Conservation (phyloP, 768 basidiomycete species). For the Gelatoporia subvermispora region DNA sequence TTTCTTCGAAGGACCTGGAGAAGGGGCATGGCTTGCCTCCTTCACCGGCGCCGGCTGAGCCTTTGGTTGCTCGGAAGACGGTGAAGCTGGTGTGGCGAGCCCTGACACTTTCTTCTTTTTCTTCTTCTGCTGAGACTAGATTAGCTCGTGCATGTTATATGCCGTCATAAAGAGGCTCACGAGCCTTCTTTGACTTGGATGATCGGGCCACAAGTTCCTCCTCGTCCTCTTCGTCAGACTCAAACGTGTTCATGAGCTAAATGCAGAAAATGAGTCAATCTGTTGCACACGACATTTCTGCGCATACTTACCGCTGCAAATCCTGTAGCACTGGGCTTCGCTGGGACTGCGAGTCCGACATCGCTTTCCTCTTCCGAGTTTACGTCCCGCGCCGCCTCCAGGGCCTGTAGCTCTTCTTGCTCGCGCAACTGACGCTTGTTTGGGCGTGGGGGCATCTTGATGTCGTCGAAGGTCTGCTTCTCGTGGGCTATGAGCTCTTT, state of each 20-base stretch:
- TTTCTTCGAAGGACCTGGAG: slow-evolving; percentile 26
- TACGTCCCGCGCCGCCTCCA: slow-evolving; percentile 30
- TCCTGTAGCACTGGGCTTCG: slow-evolving; percentile 14
- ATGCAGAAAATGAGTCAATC: background rate
- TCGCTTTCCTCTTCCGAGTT: slow-evolving; percentile 36
- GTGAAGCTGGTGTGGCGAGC: slow-evolving; percentile 3
- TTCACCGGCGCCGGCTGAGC: background rate
- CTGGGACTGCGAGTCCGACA: slow-evolving; percentile 13
- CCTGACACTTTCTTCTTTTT: slow-evolving; percentile 25
- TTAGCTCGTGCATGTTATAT: background rate
- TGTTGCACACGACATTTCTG: background rate
- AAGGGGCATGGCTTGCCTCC: slow-evolving; percentile 3
- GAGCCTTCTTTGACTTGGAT: slow-evolving; percentile 25
- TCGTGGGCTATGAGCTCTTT: too few relatives aligned
- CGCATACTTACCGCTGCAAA: slow-evolving; percentile 17
- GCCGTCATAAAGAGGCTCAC: slow-evolving; percentile 9
- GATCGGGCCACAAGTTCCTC: slow-evolving; percentile 7
- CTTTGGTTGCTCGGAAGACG: slow-evolving; percentile 1
- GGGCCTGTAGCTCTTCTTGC: slow-evolving; percentile 69
- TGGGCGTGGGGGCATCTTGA: slow-evolving; percentile 62
- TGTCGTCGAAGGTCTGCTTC: background rate
- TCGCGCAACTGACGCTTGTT: slow-evolving; percentile 88
- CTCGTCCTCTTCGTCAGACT: slow-evolving; percentile 8
- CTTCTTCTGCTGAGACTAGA: slow-evolving; percentile 14
- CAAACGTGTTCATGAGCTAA: slow-evolving; percentile 10